Evolutionary conservation across 129 eudicot species (phyloP), one percentile per base, ranked within the genome.

Genomic region (Tagetes erecta): DNA sequence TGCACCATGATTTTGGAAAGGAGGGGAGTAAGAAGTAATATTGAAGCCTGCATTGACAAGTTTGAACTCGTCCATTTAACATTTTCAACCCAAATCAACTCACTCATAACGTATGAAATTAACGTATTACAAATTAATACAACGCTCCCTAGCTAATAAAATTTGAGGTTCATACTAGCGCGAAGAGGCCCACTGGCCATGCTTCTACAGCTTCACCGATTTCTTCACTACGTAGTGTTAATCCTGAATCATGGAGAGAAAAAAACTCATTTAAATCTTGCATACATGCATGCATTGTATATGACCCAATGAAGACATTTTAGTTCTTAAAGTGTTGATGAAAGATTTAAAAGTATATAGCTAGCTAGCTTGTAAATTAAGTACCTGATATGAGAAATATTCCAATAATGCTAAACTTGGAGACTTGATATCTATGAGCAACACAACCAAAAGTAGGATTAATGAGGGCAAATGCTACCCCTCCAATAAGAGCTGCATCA

Each of bases 121-220:
- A 20, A 20, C 27, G 27, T 20, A 20, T 20, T 20, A 20, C 27
- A 20, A 20, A 20, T 20, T 10, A 42, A 7, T 44, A 9, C 35
- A 40, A 45, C 39, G 8, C 34, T 41, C 11, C 13, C 7, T 78
- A 76, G 44, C 64, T 78, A 40, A 72, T 64, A 67, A 66, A 63
- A 68, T 14, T 73, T 38, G 39, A 44, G 68, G 79, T 68, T 69
- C 91, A 76, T 89, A 92, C 98, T 64, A 93, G 84, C 71, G 96
- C 98, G 76, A 81, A 87, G 4, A 93, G 80, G 76, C 96, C 96
- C 71, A 90, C 98, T 67, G 90, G 96, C 98, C 96, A 93, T 53
- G 98, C 98, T 82, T 86, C 95, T 65, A 85, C 84, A 72, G 98
- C 96, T 80, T 88, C 95, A 67, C 96, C 96, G 65, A 93, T 80